These are phyloP conservation scores for Chrysanthemum makinoi DNA, from an alignment of 129 eudicot genomes.

Conservation along the genomic window DNA sequence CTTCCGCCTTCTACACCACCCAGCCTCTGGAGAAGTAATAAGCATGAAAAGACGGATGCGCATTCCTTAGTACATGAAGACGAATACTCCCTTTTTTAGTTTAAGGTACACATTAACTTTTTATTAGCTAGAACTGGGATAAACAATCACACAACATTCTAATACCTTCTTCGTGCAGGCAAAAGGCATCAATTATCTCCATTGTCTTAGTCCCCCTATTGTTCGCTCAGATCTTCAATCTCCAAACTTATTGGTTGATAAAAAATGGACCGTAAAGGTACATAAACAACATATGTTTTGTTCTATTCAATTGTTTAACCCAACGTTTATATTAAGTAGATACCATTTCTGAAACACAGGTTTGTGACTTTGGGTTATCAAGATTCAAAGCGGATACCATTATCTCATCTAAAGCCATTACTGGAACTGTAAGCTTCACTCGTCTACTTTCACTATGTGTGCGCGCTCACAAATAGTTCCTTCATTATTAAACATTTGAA, in stretches of 20 bases:
- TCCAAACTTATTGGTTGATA: constrained; percentile 90
- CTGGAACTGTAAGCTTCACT: constrained; percentile 69
- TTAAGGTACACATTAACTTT: not conserved
- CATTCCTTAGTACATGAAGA: not conserved
- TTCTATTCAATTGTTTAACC: not conserved
- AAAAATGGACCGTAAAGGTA: constrained; percentile 97
- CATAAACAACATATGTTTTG: constrained; percentile 2
- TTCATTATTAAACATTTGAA: not conserved
- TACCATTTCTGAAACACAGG: constrained; percentile 37
- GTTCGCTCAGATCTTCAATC: constrained; percentile 97
- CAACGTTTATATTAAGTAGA: not conserved
- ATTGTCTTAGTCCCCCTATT: constrained; percentile 78
- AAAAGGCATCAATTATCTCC: constrained; percentile 92
- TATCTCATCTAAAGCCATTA: constrained; percentile 66
- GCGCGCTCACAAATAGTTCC: not conserved
- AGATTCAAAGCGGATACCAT: constrained; percentile 68
- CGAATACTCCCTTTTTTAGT: not conserved
- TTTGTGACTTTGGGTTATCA: constrained; percentile 82
- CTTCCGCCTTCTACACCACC: constrained; percentile 81
- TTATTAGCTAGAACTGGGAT: not conserved
- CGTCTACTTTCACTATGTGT: not conserved
- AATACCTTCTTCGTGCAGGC: constrained; percentile 46
- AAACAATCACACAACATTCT: constrained; percentile 5
- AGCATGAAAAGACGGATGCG: constrained; percentile 64
- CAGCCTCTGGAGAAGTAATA: constrained; percentile 76